Percentiles rank a stretch among this genome's conserved stretches.
Conservation (phyloP, 2,329 filamentous ascomycete genomes). For the Ascochyta lentis region DNA sequence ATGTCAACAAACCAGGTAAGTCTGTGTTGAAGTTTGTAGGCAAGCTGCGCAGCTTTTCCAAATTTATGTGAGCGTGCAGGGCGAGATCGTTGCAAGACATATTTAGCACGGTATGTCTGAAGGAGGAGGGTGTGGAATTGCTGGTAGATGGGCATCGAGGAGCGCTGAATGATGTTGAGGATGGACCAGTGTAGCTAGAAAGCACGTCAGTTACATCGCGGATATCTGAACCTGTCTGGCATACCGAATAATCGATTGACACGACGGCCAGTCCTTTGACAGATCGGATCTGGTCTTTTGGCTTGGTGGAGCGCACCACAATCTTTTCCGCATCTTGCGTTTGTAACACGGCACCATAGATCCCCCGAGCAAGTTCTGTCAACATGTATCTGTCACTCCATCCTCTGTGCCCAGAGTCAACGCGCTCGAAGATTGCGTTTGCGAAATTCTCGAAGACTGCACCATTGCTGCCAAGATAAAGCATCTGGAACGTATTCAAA, state of each 20-base stretch:
- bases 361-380: slow-evolving; percentile 77
- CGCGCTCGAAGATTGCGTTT: slow-evolving; percentile 73
- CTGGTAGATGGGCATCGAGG: slow-evolving; percentile 71
- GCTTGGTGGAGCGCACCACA: slow-evolving; percentile 60
- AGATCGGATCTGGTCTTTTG: slow-evolving; percentile 61
- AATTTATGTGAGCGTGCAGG: slow-evolving; percentile 27
- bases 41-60: slow-evolving; percentile 11
- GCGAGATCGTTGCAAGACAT: slow-evolving; percentile 65
- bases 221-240: slow-evolving; percentile 46
- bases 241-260: slow-evolving; percentile 71
- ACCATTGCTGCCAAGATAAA: slow-evolving; percentile 82
- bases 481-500: slow-evolving; percentile 69
- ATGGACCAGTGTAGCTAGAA: slow-evolving; percentile 61
- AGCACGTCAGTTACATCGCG: neutral
- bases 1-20: slow-evolving; percentile 80
- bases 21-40: slow-evolving; percentile 68
- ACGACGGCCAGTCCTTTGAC: slow-evolving; percentile 69
- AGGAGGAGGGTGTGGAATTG: slow-evolving; percentile 76
- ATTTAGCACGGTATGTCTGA: slow-evolving; percentile 75
- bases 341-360: slow-evolving; percentile 61
- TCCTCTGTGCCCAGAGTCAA: slow-evolving; percentile 65
- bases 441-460: slow-evolving; percentile 70
- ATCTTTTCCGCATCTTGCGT: slow-evolving; percentile 68
- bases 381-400: slow-evolving; percentile 87
- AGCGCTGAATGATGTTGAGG: slow-evolving; percentile 74